These are phyloP conservation scores for Neopestalotiopsis sp. DNA, from an alignment of 2,329 filamentous ascomycete species.

Conservation along the genomic window DNA sequence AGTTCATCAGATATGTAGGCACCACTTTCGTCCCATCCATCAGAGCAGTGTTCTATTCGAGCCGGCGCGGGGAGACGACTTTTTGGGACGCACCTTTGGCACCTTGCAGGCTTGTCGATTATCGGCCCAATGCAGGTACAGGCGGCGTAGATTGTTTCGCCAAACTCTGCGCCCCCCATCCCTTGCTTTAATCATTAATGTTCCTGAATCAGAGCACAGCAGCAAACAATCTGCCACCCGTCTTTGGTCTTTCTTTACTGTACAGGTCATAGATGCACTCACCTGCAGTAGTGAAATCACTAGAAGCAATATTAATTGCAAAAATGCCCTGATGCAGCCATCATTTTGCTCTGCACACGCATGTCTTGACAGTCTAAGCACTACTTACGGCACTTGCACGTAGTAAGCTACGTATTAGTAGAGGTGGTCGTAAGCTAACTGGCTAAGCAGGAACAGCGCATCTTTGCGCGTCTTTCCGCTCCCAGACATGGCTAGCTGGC, in stretches of 20 bases:
- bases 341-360: neutral
- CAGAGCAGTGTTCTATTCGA: neutral
- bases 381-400: neutral
- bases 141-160: neutral
- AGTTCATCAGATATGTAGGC: too few relatives aligned
- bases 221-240: neutral
- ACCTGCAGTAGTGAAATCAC: neutral
- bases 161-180: neutral
- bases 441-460: neutral
- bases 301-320: too few relatives aligned
- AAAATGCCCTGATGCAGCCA: too few relatives aligned
- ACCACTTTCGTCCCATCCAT: neutral
- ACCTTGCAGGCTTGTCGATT: neutral
- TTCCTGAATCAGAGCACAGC: neutral
- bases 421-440: neutral
- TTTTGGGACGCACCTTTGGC: neutral
- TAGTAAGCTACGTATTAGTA: neutral
- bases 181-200: neutral
- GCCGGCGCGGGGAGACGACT: neutral
- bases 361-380: neutral
- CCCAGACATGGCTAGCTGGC: neutral
- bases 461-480: neutral
- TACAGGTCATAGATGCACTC: neutral
- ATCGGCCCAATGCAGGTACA: slow-evolving; percentile 19
- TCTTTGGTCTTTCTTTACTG: neutral